phyloP scores from a whole-genome alignment of 2,329 filamentous ascomycete species.

The Penicillium crustosum region DNA sequence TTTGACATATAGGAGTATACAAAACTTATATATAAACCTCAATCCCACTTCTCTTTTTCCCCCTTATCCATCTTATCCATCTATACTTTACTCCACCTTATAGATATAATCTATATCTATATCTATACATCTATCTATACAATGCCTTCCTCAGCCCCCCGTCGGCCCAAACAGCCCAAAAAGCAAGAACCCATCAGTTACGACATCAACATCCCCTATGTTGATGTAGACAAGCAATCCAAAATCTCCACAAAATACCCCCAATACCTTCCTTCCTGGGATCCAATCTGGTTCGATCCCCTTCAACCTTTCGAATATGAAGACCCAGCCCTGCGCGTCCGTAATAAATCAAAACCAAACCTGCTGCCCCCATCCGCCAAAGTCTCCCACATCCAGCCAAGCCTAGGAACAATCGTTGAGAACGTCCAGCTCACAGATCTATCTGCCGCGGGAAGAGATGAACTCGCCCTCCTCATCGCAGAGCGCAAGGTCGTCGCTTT shows the following conservation, averaged over 20 bases:
- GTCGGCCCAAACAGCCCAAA: conserved; percentile 30
- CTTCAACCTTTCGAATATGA: conserved; percentile 46
- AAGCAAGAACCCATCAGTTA: conserved; percentile 43
- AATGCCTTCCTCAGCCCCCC: conserved; percentile 37
- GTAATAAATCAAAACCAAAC: conserved; percentile 41
- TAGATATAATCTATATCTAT: not conserved
- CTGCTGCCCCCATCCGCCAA: conserved; percentile 34
- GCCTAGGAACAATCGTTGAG: conserved; percentile 43
- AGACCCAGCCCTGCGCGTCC: conserved; percentile 49
- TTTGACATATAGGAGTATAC: not conserved
- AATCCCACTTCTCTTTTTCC: not conserved
- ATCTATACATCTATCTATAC: conserved; percentile 4
- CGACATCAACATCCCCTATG: conserved; percentile 53
- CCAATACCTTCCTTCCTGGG: conserved; percentile 50
- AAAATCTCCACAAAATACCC: conserved; percentile 44
- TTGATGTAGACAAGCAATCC: conserved; percentile 40
- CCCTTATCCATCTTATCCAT: conserved; percentile 11
- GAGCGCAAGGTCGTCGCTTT: conserved; percentile 60
- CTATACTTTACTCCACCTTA: not conserved
- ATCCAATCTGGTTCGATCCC: conserved; percentile 49
- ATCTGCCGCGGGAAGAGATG: conserved; percentile 50
- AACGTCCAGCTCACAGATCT: conserved; percentile 51
- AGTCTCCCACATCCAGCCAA: conserved; percentile 44
- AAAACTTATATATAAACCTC: not conserved
- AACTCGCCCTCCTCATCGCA: conserved; percentile 65